These are phyloP conservation scores for Chionographis japonica DNA, from an alignment of 106 monocot genomes.

Conservation along the genomic window DNA sequence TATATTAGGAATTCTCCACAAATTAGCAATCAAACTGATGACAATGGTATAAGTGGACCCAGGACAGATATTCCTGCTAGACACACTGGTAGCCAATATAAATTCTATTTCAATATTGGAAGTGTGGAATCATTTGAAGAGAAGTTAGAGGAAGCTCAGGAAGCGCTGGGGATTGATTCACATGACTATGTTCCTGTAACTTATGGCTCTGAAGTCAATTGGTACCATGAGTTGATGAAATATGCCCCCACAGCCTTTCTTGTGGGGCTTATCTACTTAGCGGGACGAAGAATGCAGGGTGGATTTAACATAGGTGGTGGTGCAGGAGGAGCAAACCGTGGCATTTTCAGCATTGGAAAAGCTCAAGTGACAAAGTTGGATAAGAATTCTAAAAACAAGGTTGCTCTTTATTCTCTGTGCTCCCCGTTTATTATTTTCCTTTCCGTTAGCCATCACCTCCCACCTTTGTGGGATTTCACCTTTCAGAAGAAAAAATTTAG, in stretches of 20 bases:
- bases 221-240: constrained; percentile 66
- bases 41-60: constrained; percentile 36
- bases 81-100: constrained; percentile 40
- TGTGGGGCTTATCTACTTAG: constrained; percentile 46
- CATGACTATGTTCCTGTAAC: constrained; percentile 88
- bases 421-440: background rate
- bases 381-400: constrained; percentile 97
- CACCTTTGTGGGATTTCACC: too few species aligned
- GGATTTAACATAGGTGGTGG: constrained; percentile 72
- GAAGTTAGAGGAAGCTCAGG: constrained; percentile 90
- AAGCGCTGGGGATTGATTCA: constrained; percentile 61
- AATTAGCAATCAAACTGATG: constrained; percentile 32
- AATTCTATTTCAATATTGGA: constrained; percentile 91
- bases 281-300: constrained; percentile 72
- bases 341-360: constrained; percentile 97
- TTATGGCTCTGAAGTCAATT: constrained; percentile 62
- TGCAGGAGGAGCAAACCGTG: constrained; percentile 47
- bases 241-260: constrained; percentile 75
- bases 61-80: constrained; percentile 35
- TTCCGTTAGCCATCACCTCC: background rate
- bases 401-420: background rate
- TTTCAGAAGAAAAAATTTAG: too few species aligned
- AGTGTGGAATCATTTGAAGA: constrained; percentile 97
- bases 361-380: constrained; percentile 87
- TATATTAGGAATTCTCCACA: constrained; percentile 62